Conservation (phyloP, 345 rosid species). For the Bruguiera parviflora region DNA sequence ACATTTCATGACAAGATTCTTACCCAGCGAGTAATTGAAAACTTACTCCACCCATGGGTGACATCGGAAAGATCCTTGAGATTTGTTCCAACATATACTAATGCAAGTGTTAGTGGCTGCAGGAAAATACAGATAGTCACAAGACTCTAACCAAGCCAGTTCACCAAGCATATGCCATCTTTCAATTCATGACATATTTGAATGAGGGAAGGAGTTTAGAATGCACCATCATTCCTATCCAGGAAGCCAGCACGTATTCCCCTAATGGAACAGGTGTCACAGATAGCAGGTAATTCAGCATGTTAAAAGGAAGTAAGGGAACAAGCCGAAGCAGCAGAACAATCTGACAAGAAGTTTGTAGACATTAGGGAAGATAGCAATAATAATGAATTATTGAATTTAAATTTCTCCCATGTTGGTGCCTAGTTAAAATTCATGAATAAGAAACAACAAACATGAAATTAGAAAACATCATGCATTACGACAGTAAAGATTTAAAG, state of each 20-base stretch:
- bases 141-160: background rate
- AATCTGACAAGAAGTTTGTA: constrained; percentile 41
- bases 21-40: constrained; percentile 88
- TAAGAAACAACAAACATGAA: background rate
- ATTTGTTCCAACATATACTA: constrained; percentile 92
- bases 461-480: background rate
- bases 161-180: background rate
- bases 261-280: constrained; percentile 78
- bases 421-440: background rate
- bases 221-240: constrained; percentile 98
- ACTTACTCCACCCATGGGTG: constrained; percentile 91
- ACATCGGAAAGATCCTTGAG: constrained; percentile 98
- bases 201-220: background rate
- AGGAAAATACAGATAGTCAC: constrained; percentile 24
- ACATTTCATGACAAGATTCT: constrained; percentile 9
- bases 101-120: constrained; percentile 91
- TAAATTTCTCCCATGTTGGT: background rate
- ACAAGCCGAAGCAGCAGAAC: constrained; percentile 95
- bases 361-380: constrained; percentile 1
- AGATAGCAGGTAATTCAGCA: constrained; percentile 94
- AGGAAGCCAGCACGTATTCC: constrained; percentile 89
- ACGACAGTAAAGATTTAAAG: too few relatives aligned
- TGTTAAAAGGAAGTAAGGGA: constrained; percentile 89
- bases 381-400: background rate
- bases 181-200: background rate